Evolutionary conservation across 2,329 filamentous ascomycete species (phyloP).

Genomic region (Pseudovirgaria hyperparasitica): DNA sequence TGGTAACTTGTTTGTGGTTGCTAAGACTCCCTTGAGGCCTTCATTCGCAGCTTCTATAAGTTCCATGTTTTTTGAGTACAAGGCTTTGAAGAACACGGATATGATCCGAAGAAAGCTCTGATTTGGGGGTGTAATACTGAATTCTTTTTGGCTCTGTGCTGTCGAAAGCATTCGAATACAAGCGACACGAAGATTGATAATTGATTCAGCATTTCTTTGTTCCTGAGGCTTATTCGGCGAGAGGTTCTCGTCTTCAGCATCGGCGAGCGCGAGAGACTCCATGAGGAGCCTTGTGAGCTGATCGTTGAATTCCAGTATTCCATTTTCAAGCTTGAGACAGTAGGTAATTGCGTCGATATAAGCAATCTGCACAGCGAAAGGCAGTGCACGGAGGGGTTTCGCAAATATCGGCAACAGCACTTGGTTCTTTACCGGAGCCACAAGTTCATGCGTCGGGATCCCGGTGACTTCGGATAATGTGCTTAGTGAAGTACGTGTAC

Average conservation of each 20-base stretch:
- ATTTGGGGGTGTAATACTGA: conserved; percentile 62
- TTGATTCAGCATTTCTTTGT: conserved; percentile 89
- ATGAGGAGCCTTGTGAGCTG: conserved; percentile 79
- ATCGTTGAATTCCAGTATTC: conserved; percentile 87
- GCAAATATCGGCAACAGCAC: conserved; percentile 87
- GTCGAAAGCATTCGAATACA: conserved; percentile 89
- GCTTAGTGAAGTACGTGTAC: conserved; percentile 67
- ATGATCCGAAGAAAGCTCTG: conserved; percentile 56
- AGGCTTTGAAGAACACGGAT: conserved; percentile 91
- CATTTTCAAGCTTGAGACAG: conserved; percentile 76
- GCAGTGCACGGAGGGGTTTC: conserved; percentile 83
- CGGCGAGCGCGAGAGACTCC: conserved; percentile 86
- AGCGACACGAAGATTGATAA: conserved; percentile 80
- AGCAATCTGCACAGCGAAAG: conserved; percentile 90
- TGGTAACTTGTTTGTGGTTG: conserved; percentile 79
- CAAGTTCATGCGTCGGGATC: conserved; percentile 73
- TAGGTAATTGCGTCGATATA: conserved; percentile 98
- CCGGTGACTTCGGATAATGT: conserved; percentile 68
- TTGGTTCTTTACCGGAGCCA: conserved; percentile 80
- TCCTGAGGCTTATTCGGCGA: conserved; percentile 79
- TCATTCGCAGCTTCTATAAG: conserved; percentile 91
- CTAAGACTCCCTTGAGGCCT: conserved; percentile 75
- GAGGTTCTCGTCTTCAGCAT: conserved; percentile 85
- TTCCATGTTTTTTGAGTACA: conserved; percentile 84
- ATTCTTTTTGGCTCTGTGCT: conserved; percentile 87